These are phyloP conservation scores for Aspergillus affinis DNA, from an alignment of 495 filamentous ascomycete genomes.

Conservation along the genomic window DNA sequence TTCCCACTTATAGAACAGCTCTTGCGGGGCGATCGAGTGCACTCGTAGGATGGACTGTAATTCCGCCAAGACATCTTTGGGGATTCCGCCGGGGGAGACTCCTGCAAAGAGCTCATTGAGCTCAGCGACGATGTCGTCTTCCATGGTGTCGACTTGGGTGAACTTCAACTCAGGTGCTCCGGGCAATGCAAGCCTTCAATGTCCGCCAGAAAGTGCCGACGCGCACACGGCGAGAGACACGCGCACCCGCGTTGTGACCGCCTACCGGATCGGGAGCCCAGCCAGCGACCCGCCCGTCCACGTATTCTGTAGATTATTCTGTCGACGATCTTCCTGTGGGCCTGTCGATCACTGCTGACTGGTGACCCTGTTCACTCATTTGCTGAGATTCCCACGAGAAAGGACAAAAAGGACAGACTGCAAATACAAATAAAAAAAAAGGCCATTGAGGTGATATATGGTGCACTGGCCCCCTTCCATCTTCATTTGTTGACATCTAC, in stretches of 20 bases:
- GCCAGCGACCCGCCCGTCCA: not conserved
- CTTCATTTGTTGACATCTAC: not conserved
- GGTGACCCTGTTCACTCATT: not conserved
- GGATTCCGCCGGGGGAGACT: conserved; percentile 54
- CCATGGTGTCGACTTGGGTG: not conserved
- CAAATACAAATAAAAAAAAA: not conserved
- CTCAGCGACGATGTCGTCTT: conserved; percentile 45
- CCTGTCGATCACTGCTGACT: conserved; percentile 8
- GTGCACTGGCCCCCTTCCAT: not conserved
- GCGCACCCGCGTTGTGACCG: conserved; percentile 2
- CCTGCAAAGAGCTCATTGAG: conserved; percentile 67
- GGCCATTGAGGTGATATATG: not conserved
- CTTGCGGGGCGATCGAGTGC: conserved; percentile 71
- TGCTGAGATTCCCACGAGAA: not conserved
- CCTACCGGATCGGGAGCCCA: not conserved
- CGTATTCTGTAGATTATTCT: conserved; percentile 1
- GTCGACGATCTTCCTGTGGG: conserved; percentile 10
- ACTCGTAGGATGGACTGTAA: conserved; percentile 81
- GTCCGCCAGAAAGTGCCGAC: not conserved
- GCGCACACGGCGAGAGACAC: not conserved
- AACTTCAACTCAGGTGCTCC: not conserved
- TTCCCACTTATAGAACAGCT: conserved; percentile 97
- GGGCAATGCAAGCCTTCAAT: conserved; percentile 9
- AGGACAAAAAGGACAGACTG: conserved; percentile 2
- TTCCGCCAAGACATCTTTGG: conserved; percentile 72